Conservation (phyloP, 495 filamentous ascomycete genomes). For the Evansstolkia leycettana region DNA sequence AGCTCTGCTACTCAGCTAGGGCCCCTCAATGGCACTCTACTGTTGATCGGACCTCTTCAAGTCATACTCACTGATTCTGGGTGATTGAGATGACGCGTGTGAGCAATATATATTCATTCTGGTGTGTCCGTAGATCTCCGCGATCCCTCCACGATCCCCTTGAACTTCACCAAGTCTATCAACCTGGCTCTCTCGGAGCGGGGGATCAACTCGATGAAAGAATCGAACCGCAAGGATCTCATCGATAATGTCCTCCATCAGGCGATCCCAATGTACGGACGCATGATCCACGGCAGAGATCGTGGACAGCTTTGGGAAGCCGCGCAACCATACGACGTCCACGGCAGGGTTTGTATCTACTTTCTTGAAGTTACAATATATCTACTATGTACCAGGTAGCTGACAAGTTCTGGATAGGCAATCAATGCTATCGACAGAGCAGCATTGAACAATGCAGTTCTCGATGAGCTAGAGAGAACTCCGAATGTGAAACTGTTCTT, state of each 20-base stretch:
- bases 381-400: conserved; percentile 1
- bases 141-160: conserved; percentile 65
- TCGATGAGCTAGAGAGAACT: conserved; percentile 71
- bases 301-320: conserved; percentile 59
- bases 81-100: too few species aligned
- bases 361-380: too few species aligned
- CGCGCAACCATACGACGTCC: conserved; percentile 78
- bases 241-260: conserved; percentile 59
- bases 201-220: conserved; percentile 75
- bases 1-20: too few species aligned
- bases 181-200: conserved; percentile 91
- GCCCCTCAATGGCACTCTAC: too few species aligned
- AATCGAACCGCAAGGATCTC: conserved; percentile 49
- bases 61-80: too few species aligned
- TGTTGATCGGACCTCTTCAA: too few species aligned
- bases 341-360: conserved; percentile 64
- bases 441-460: conserved; percentile 69
- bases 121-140: conserved; percentile 57
- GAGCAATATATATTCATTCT: neutral
- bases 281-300: conserved; percentile 88
- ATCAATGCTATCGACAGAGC: conserved; percentile 63
- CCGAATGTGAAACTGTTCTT: conserved; percentile 87
- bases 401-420: conserved; percentile 20
- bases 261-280: conserved; percentile 85
- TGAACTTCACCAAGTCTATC: conserved; percentile 97